Evolutionary conservation across 2,329 filamentous ascomycete genomes (phyloP).

Genomic region (Macroventuria anomochaeta): DNA sequence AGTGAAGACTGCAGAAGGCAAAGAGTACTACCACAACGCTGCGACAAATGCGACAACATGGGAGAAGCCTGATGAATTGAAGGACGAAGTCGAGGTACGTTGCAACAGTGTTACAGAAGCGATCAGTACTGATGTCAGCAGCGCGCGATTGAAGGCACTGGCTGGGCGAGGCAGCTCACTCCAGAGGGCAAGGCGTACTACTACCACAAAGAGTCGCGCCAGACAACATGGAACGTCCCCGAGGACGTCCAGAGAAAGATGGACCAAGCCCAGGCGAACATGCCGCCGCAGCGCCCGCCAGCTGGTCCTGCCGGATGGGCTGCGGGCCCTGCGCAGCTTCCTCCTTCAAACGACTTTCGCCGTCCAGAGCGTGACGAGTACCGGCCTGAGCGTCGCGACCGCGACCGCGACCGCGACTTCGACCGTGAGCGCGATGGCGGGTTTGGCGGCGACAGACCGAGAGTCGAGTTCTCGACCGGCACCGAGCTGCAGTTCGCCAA

Average conservation of each 20-base stretch:
- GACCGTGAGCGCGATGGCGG: slow-evolving; percentile 55
- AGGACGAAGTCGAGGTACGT: slow-evolving; percentile 79
- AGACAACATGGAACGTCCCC: slow-evolving; percentile 95
- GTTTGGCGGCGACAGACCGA: slow-evolving; percentile 48
- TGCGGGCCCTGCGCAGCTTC: slow-evolving; percentile 57
- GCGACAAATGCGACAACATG: slow-evolving; percentile 89
- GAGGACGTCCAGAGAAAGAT: slow-evolving; percentile 74
- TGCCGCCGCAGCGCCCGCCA: slow-evolving; percentile 50
- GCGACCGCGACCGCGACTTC: slow-evolving; percentile 52
- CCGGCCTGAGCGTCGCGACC: slow-evolving; percentile 37
- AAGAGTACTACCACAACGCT: slow-evolving; percentile 89
- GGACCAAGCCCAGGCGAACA: slow-evolving; percentile 69
- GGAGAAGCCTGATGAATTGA: slow-evolving; percentile 90
- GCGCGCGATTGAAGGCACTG: slow-evolving; percentile 81
- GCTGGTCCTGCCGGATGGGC: slow-evolving; percentile 61
- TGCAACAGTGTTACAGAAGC: background rate
- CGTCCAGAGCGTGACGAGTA: slow-evolving; percentile 42
- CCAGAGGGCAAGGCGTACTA: slow-evolving; percentile 91
- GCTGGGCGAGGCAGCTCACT: slow-evolving; percentile 91
- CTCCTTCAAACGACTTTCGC: slow-evolving; percentile 50
- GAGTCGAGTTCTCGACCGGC: slow-evolving; percentile 51
- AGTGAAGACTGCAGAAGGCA: slow-evolving; percentile 79
- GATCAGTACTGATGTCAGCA: slow-evolving; percentile 47
- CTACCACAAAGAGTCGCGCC: slow-evolving; percentile 87
- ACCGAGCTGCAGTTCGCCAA: slow-evolving; percentile 60